phyloP scores from a whole-genome alignment of 306 rosid genomes.

The Dalbergia cochinchinensis region DNA sequence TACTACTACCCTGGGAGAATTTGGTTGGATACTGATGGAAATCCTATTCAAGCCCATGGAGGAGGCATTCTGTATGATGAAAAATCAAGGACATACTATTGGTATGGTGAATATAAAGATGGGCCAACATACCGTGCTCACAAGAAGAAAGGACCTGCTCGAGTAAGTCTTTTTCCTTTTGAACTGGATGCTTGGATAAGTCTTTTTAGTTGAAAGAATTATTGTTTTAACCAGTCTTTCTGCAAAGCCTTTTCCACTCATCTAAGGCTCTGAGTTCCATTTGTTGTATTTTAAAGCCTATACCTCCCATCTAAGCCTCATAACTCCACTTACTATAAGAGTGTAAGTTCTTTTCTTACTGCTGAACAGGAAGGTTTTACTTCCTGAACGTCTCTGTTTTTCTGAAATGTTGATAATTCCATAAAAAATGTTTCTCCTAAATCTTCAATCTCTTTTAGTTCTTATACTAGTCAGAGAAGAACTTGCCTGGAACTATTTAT shows the following conservation, averaged over 20 bases:
- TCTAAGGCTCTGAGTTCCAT: slow-evolving; percentile 8
- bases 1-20: slow-evolving; percentile 82
- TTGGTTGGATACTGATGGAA: slow-evolving; percentile 88
- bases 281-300: slow-evolving; percentile 1
- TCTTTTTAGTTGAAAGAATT: slow-evolving; percentile 7
- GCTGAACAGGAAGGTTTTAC: slow-evolving; percentile 3
- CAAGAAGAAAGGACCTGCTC: slow-evolving; percentile 81
- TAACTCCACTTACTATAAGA: not conserved
- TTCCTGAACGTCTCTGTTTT: not conserved
- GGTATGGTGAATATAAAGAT: slow-evolving; percentile 97
- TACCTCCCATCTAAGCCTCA: slow-evolving; percentile 4
- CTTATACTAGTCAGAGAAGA: slow-evolving; percentile 9
- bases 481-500: not conserved
- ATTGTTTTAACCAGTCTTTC: slow-evolving; percentile 7
- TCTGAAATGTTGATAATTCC: slow-evolving; percentile 20
- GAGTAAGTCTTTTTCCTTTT: slow-evolving; percentile 60
- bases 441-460: slow-evolving; percentile 19
- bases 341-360: not conserved
- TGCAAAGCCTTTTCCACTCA: slow-evolving; percentile 9
- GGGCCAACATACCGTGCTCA: slow-evolving; percentile 89
- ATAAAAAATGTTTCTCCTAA: slow-evolving; percentile 3
- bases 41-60: slow-evolving; percentile 95
- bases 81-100: slow-evolving; percentile 70
- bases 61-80: slow-evolving; percentile 82
- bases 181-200: slow-evolving; percentile 68